Evolutionary conservation across 371 early-diverging fungal genomes (phyloP).

Genomic region (Mortierella sp.): DNA sequence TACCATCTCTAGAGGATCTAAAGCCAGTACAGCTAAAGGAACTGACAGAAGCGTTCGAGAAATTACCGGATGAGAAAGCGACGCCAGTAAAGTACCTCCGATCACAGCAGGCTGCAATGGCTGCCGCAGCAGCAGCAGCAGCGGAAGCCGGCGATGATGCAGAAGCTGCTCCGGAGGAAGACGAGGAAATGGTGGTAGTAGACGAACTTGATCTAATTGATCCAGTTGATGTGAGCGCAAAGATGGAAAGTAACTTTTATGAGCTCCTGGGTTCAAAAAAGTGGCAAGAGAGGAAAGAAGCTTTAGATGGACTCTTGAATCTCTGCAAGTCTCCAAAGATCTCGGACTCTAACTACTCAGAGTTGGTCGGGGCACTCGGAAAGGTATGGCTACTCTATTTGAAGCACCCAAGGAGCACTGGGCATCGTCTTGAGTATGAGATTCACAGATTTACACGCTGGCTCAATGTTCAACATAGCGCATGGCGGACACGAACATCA

Average conservation of each 20-base stretch:
- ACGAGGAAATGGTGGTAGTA: slow-evolving; percentile 58
- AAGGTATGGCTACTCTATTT: slow-evolving; percentile 64
- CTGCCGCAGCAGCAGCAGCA: slow-evolving; percentile 61
- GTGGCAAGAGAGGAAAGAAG: slow-evolving; percentile 97
- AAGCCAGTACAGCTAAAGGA: slow-evolving; percentile 93
- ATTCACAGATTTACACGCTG: too few relatives aligned
- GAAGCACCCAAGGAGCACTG: too few relatives aligned
- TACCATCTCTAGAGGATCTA: slow-evolving; percentile 71
- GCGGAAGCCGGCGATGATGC: slow-evolving; percentile 42
- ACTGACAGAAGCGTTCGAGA: slow-evolving; percentile 83
- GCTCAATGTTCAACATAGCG: slow-evolving; percentile 55
- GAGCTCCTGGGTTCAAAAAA: slow-evolving; percentile 78
- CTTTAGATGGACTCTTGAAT: slow-evolving; percentile 77
- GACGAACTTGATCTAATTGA: slow-evolving; percentile 89
- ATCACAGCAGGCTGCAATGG: slow-evolving; percentile 74
- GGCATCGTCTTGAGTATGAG: too few relatives aligned
- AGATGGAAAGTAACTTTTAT: slow-evolving; percentile 85
- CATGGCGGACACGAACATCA: slow-evolving; percentile 89
- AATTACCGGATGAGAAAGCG: slow-evolving; percentile 74
- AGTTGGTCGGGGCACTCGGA: slow-evolving; percentile 83
- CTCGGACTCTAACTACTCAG: slow-evolving; percentile 78
- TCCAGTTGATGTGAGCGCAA: slow-evolving; percentile 88
- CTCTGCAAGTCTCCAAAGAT: slow-evolving; percentile 82
- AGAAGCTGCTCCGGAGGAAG: slow-evolving; percentile 54
- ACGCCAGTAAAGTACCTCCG: slow-evolving; percentile 78